phyloP scores from a whole-genome alignment of 345 rosid species.

The Clausena lansium region DNA sequence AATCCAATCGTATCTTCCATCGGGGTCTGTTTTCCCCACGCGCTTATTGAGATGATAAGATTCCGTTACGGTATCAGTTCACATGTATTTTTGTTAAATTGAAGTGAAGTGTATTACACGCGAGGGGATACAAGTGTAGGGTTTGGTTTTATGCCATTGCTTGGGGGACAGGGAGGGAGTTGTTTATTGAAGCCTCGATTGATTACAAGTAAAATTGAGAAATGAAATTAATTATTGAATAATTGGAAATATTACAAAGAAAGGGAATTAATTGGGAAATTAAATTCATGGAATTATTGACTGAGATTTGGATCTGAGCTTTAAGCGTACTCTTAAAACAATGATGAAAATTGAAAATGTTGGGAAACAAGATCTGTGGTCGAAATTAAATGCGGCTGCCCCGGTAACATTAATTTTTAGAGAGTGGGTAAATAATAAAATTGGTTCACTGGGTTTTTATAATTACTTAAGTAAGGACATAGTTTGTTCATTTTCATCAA shows the following conservation, averaged over 20 bases:
- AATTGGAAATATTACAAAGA: slow-evolving; percentile 22
- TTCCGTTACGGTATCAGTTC: too few relatives aligned
- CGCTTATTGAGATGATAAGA: background rate
- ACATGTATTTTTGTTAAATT: background rate
- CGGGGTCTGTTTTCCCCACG: background rate
- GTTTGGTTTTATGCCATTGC: background rate
- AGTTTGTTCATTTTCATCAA: too few relatives aligned
- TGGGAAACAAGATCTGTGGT: too few relatives aligned
- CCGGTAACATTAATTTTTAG: too few relatives aligned
- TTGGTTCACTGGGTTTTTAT: too few relatives aligned
- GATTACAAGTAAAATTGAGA: background rate
- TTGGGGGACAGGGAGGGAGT: slow-evolving; percentile 11
- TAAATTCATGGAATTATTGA: slow-evolving; percentile 27
- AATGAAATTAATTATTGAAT: background rate
- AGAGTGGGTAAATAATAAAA: too few relatives aligned
- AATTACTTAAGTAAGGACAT: too few relatives aligned
- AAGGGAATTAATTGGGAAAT: slow-evolving; percentile 33
- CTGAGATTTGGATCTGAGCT: slow-evolving; percentile 36
- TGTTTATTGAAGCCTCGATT: slow-evolving; percentile 14
- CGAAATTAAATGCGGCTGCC: too few relatives aligned
- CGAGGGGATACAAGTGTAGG: background rate
- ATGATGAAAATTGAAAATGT: background rate
- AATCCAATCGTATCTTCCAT: slow-evolving; percentile 17
- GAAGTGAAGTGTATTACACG: background rate
- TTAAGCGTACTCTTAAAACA: background rate